Evolutionary conservation across 106 monocot genomes (phyloP), one percentile per base, ranked within the genome.

Genomic region (Iris macrosiphon): DNA sequence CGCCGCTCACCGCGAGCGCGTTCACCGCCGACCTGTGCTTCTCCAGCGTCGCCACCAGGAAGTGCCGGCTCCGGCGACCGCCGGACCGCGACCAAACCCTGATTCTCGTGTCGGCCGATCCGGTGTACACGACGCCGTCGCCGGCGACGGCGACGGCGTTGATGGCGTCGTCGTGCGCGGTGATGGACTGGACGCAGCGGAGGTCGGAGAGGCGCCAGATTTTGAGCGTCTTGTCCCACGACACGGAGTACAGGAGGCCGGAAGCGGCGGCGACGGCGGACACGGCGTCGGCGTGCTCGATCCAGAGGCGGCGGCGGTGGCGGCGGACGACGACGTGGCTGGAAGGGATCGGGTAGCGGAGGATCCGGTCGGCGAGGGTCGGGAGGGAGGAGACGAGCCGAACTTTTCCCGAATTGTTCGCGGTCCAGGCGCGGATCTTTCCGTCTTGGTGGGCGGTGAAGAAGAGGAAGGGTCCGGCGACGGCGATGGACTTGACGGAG

Each of bases 161-260:
- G 26, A 92, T 61, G 27, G 91, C 91, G 60, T 91, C 85, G 21
- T 85, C 75, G 78, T 91, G 91, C 35, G 91, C 91, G 18, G 31
- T 1, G 5, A 78, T 12, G 1, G 91, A 85, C 31, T 78, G 70
- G 18, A 73, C 4, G 67, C 91, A 91, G 16, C 72, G 78, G 66
- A 78, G 69, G 19, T 49, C 62, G 19, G 61, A 58, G 20, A 52
- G 1, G 30, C 58, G 47, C 91, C 91, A 91, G 32, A 85, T 38
- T 53, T 91, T 91, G 23, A 91, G 74, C 31, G 85, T 82, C 35
- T 73, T 91, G 60, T 91, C 91, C 91, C 91, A 91, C 4, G 91
- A 91, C 18, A 70, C 78, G 46, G 91, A 91, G 81, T 81, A 85
- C 59, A 85, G 61, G 46, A 63, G 62, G 17, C 49, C 48, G n/a